Base-by-base conservation (phyloP, 2,329 filamentous ascomycete genomes). In the Cladosporium sp. region DNA sequence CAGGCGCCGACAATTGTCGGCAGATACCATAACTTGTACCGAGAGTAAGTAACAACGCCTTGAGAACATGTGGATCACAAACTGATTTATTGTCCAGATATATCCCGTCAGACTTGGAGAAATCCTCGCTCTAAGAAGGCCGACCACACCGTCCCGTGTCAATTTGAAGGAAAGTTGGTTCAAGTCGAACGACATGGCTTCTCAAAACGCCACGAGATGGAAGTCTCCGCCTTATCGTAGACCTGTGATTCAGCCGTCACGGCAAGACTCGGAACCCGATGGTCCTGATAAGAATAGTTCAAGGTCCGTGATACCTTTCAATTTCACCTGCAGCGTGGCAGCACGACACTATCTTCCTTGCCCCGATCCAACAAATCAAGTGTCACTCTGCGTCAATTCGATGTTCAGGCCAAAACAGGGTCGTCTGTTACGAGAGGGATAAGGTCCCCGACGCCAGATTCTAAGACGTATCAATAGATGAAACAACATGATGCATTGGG, bases 1-100 rank as follows among this genome's bases (percentile, higher is more conserved):
- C 26, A 36, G 49, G 60, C 18, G 60, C 60, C 60, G 60, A 63
- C 49, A 18, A 23, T 21, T 23, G 60, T 63, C 60, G 49, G 60
- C 60, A 63, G 49, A 63, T 23, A 63, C 32, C 26, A 56, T 51
- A 34, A 54, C 39, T 28, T 32, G 16, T 56, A 63, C 23, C 49
- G 36, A 36, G 60, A 63, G 60, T 63, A 25, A 63, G 60, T 36
- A 23, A 32, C 3, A 32, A 21, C 3, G 26, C 28, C 18, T 21
- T 21, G n/a, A 4, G 51, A 32, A 54, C 7, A 11, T 21, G 10
- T 28, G 51, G 28, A 32, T 21, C 51, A 54, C 25, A n/a, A 21
- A 32, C 51, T 54, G 30, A 54, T 30, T 30, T 13, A 23, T 54
- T n/a, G 51, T 30, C 51, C 26, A 54, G 26, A 54, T 21, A 3